Evolutionary conservation across 2,329 filamentous ascomycete genomes (phyloP).

Genomic region (Kalmusia sp.): DNA sequence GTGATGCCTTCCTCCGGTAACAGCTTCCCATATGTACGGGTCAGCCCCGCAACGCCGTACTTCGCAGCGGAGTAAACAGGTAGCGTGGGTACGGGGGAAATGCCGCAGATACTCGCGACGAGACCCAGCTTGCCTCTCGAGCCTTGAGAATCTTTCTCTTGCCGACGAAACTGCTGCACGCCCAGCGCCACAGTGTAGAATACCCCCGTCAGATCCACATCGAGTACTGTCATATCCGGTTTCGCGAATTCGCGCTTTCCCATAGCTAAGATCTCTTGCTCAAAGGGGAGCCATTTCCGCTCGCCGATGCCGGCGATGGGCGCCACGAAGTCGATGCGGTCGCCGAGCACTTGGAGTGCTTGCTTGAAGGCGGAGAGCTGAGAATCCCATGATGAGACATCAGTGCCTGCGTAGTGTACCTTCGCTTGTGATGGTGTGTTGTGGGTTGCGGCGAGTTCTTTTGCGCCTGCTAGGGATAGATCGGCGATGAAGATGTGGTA

Average conservation of each 20-base stretch:
- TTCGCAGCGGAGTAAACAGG: constrained; percentile 55
- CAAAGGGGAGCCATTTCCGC: constrained; percentile 40
- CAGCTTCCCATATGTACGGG: constrained; percentile 51
- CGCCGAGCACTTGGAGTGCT: constrained; percentile 42
- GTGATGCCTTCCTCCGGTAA: constrained; percentile 50
- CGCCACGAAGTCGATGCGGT: constrained; percentile 50
- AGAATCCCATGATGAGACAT: constrained; percentile 47
- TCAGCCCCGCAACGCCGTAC: constrained; percentile 49
- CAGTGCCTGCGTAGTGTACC: constrained; percentile 33
- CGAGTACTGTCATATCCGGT: constrained; percentile 49
- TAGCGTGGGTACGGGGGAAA: constrained; percentile 51
- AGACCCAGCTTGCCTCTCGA: constrained; percentile 47
- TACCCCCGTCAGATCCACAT: constrained; percentile 52
- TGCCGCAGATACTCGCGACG: constrained; percentile 52
- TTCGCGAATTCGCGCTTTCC: constrained; percentile 37
- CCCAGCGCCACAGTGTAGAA: constrained; percentile 52
- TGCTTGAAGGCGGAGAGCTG: constrained; percentile 47
- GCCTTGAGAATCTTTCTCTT: constrained; percentile 40
- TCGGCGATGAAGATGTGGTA: constrained; percentile 60
- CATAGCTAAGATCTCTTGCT: constrained; percentile 23
- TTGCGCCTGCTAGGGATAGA: constrained; percentile 32
- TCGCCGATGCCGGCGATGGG: constrained; percentile 52
- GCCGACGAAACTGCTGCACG: constrained; percentile 53
- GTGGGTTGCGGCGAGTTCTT: constrained; percentile 29
- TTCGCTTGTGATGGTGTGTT: constrained; percentile 13